Evolutionary conservation across 352 stramenopile species (phyloP).

Genomic region (Phytophthora fragariae): DNA sequence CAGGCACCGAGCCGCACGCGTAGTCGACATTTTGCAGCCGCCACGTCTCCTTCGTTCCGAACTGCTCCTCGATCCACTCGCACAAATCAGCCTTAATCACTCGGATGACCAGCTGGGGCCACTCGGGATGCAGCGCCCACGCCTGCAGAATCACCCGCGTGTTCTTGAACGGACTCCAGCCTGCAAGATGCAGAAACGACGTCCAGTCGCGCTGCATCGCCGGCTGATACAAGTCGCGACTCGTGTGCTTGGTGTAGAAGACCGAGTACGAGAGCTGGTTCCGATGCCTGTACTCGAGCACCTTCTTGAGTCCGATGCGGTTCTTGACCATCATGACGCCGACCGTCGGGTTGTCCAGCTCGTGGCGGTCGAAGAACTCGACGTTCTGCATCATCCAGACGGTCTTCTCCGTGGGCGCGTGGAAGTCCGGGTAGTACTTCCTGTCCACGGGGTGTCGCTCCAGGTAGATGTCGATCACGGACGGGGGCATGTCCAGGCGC

Average conservation of each 20-base stretch:
- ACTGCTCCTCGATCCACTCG: conserved; percentile 69
- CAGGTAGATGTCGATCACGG: conserved; percentile 84
- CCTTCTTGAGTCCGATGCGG: conserved; percentile 80
- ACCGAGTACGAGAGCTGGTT: conserved; percentile 82
- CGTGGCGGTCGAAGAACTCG: conserved; percentile 86
- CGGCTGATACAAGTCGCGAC: conserved; percentile 69
- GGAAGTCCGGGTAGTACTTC: conserved; percentile 73
- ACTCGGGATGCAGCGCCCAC: conserved; percentile 77
- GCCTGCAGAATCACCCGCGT: conserved; percentile 74
- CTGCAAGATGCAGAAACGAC: conserved; percentile 74
- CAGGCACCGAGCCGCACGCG: conserved; percentile 65
- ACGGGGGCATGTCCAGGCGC: conserved; percentile 61
- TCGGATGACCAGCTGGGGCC: conserved; percentile 73
- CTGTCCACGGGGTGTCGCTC: conserved; percentile 75
- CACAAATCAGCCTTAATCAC: conserved; percentile 76
- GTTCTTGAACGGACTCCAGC: conserved; percentile 83
- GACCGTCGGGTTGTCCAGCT: conserved; percentile 70
- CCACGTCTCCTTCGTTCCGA: conserved; percentile 54
- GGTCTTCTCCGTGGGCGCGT: conserved; percentile 65
- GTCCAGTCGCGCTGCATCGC: conserved; percentile 72
- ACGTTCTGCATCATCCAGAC: conserved; percentile 91
- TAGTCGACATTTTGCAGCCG: conserved; percentile 79
- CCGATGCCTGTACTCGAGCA: conserved; percentile 81
- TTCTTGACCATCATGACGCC: conserved; percentile 90
- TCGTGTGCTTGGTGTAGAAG: conserved; percentile 88